These are phyloP conservation scores for Chlamydomonas asymmetrica DNA, from an alignment of 139 green algal species.

Conservation along the genomic window DNA sequence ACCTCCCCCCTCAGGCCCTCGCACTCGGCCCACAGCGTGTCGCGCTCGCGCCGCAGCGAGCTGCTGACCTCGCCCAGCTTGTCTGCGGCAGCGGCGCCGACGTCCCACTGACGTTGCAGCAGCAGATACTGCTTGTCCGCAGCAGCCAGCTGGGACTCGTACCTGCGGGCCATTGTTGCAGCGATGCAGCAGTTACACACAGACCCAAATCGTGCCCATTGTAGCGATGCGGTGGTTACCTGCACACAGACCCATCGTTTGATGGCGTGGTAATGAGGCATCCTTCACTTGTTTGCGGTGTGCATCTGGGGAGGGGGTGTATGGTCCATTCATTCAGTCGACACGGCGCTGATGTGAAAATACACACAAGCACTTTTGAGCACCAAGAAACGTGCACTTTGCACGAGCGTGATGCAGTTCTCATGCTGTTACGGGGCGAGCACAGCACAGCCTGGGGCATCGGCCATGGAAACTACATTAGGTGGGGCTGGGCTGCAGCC, in stretches of 20 bases:
- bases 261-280: neutral
- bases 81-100: slow-evolving; percentile 8
- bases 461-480: no score
- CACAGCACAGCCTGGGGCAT: no score
- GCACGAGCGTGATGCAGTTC: no score
- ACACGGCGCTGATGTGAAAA: neutral
- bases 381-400: no score
- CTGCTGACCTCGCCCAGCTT: slow-evolving; percentile 20
- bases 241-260: neutral
- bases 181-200: no score
- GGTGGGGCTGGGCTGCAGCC: no score
- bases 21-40: slow-evolving; percentile 33
- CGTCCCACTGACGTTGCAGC: slow-evolving; percentile 31
- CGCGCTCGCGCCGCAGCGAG: slow-evolving; percentile 38
- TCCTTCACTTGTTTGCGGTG: no score
- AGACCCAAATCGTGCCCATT: no score
- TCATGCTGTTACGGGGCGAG: no score
- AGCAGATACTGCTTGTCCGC: slow-evolving; percentile 25
- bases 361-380: neutral
- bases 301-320: no score
- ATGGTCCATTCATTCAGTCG: no score
- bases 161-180: no score
- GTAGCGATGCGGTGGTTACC: neutral
- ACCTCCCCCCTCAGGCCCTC: slow-evolving; percentile 23
- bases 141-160: slow-evolving; percentile 27